Percentiles rank a stretch among this genome's conserved stretches.
phyloP scores from a whole-genome alignment of 1,139 yeast species.

The Blastobotrys illinoisensis region DNA sequence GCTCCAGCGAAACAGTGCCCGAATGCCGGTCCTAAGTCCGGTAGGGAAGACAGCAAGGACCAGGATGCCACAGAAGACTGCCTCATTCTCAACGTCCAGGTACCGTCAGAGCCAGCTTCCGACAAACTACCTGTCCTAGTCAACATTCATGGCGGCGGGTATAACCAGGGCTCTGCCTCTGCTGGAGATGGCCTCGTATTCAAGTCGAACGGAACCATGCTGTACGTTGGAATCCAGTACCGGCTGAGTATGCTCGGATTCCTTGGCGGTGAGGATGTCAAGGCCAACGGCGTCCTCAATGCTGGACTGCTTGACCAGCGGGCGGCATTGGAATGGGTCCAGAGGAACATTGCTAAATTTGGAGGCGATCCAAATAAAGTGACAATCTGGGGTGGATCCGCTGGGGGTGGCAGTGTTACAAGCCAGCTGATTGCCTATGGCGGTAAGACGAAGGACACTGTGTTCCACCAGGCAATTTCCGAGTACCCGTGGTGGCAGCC shows the following conservation, averaged over 20 bases:
- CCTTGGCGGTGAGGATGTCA: conserved; percentile 24
- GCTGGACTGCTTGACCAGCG: conserved; percentile 36
- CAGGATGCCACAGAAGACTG: conserved; percentile 18
- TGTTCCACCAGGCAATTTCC: conserved; percentile 22
- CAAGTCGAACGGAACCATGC: conserved; percentile 5
- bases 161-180: background rate
- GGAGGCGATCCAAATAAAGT: conserved; percentile 38
- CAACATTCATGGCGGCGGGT: background rate
- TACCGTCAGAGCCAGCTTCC: conserved; percentile 14
- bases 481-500: conserved; percentile 11
- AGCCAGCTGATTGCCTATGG: conserved; percentile 27
- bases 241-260: conserved; percentile 34
- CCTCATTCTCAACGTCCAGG: conserved; percentile 16
- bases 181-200: background rate
- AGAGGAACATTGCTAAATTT: conserved; percentile 32
- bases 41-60: background rate
- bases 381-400: conserved; percentile 38
- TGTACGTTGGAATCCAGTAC: conserved; percentile 25
- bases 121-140: background rate
- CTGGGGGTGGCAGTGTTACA: conserved; percentile 35
- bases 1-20: background rate
- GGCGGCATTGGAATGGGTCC: conserved; percentile 35
- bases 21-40: background rate
- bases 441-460: conserved; percentile 14
- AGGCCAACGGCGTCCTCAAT: conserved; percentile 20